phyloP scores from a whole-genome alignment of 176 grass and related monocot genomes.

The Aegilops umbellulata region DNA sequence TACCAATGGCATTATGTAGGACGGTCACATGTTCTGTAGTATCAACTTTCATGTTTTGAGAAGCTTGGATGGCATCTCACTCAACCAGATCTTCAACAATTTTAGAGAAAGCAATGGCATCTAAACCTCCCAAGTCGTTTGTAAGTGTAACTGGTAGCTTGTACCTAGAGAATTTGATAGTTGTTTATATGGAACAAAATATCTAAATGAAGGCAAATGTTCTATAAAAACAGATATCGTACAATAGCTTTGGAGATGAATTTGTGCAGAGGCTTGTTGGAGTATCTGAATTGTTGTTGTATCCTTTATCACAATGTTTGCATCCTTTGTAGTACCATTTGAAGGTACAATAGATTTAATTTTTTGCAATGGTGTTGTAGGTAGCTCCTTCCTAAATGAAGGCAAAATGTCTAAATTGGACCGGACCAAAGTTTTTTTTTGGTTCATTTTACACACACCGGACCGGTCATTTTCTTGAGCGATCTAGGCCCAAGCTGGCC shows the following conservation, averaged over 20 bases:
- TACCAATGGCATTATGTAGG: neutral
- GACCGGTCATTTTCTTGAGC: too few relatives aligned
- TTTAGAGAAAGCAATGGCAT: neutral
- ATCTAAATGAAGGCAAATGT: too few relatives aligned
- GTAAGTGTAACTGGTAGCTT: neutral
- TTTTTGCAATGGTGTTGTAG: neutral
- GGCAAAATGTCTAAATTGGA: too few relatives aligned
- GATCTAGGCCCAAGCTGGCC: too few relatives aligned
- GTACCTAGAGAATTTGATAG: too few relatives aligned
- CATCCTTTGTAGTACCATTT: neutral
- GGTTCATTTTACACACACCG: too few relatives aligned
- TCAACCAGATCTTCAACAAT: neutral
- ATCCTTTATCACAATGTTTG: neutral
- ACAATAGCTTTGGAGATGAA: neutral
- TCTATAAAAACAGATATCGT: neutral
- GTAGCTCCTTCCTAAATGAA: neutral
- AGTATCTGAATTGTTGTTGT: neutral
- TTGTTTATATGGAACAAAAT: too few relatives aligned
- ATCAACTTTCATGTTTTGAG: neutral
- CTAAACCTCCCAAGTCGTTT: neutral
- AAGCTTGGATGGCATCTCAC: neutral
- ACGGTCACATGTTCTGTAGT: neutral
- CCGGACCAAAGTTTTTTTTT: too few relatives aligned
- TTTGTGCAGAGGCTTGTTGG: neutral
- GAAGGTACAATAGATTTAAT: neutral